These are phyloP conservation scores for Aureobasidium lini DNA, from an alignment of 2,329 filamentous ascomycete species.

Conservation along the genomic window DNA sequence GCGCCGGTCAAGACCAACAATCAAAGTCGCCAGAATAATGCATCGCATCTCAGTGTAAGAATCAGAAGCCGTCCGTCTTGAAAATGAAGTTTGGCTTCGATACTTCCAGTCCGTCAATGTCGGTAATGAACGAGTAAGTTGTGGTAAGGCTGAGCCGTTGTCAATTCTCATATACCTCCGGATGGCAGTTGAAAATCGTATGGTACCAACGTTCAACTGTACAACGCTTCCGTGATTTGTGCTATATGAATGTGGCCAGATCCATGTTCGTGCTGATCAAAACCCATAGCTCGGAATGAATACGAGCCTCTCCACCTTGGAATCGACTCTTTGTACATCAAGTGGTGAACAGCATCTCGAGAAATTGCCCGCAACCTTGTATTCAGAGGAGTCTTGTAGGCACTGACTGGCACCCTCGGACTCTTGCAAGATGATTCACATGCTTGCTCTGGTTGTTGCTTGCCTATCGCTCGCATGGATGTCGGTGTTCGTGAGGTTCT, in stretches of 20 bases:
- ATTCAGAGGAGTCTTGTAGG: too few relatives aligned
- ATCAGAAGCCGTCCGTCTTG: neutral
- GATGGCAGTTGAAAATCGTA: neutral
- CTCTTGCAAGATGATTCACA: neutral
- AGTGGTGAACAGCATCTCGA: neutral
- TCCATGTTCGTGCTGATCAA: neutral
- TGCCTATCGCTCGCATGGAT: conserved; percentile 14
- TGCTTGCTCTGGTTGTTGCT: conserved; percentile 11
- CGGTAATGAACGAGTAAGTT: neutral
- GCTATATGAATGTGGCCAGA: neutral
- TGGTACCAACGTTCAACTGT: neutral
- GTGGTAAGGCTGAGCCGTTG: neutral
- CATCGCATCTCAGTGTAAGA: neutral
- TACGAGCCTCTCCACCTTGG: too few relatives aligned
- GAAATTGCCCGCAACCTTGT: neutral
- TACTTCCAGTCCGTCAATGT: neutral
- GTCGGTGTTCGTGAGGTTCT: neutral
- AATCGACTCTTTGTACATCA: neutral
- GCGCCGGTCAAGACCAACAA: too few relatives aligned
- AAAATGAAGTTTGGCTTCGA: neutral
- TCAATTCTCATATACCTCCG: neutral
- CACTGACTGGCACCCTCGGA: neutral
- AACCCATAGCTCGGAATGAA: neutral
- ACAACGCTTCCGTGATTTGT: neutral
- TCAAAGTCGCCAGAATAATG: neutral